These are phyloP conservation scores for Xylaria sp. DNA, from an alignment of 2,329 filamentous ascomycete species.

Conservation along the genomic window DNA sequence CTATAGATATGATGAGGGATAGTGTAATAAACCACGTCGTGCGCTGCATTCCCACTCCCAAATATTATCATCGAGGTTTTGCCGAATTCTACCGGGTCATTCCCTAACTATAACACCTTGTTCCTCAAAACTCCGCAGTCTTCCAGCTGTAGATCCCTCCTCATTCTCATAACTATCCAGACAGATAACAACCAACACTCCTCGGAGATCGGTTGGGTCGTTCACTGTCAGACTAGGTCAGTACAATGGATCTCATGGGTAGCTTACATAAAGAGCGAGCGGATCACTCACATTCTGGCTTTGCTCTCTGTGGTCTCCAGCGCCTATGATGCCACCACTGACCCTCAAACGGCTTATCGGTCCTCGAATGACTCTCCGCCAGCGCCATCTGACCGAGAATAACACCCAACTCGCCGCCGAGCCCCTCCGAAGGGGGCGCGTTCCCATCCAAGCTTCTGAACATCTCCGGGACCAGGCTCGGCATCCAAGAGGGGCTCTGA, in stretches of 20 bases:
- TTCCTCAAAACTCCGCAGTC: conserved; percentile 27
- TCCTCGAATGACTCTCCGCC: conserved; percentile 18
- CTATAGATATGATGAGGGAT: not conserved
- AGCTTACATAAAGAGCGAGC: not conserved
- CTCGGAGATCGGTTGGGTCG: conserved; percentile 19
- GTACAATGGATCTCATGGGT: not conserved
- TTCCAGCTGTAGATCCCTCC: conserved; percentile 11
- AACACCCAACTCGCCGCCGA: conserved; percentile 32
- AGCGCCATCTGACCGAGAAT: conserved; percentile 41
- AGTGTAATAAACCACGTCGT: not conserved
- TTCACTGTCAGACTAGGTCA: conserved; percentile 9
- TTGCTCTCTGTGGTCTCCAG: not conserved
- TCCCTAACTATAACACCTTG: conserved; percentile 15
- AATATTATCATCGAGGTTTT: not conserved
- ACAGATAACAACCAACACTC: conserved; percentile 36
- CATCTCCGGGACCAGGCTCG: conserved; percentile 30
- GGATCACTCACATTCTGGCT: conserved; percentile 5
- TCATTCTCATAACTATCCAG: conserved; percentile 25
- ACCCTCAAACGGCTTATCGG: conserved; percentile 32
- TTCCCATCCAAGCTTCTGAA: conserved; percentile 24
- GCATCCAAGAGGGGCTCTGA: conserved; percentile 35
- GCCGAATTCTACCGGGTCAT: not conserved
- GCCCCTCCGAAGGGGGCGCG: conserved; percentile 17
- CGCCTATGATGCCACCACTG: conserved; percentile 23
- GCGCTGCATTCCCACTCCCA: not conserved